Evolutionary conservation across 2,329 filamentous ascomycete species (phyloP).

Genomic region (Hypoxylon sp.): DNA sequence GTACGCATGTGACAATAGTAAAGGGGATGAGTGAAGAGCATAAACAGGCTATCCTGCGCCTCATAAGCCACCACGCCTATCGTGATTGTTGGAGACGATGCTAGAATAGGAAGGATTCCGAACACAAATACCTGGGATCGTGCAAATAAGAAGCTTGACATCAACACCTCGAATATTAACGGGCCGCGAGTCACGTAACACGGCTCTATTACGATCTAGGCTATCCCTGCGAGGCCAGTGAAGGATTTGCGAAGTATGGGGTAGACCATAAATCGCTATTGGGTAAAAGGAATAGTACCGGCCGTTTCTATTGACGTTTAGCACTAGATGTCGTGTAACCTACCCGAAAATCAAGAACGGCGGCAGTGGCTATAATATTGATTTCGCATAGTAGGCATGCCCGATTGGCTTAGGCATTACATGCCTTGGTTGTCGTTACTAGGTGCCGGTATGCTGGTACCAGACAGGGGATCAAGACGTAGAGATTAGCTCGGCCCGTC

Average conservation of each 20-base stretch:
- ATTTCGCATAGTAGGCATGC: slow-evolving; percentile 1
- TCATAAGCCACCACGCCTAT: background rate
- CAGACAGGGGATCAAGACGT: background rate
- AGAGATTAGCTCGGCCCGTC: slow-evolving; percentile 4
- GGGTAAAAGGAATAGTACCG: slow-evolving; percentile 5
- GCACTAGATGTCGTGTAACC: slow-evolving; percentile 16
- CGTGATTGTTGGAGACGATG: slow-evolving; percentile 1
- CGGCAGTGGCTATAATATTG: background rate
- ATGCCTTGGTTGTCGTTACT: slow-evolving; percentile 6
- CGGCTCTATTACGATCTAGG: background rate
- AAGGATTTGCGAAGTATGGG: slow-evolving; percentile 2
- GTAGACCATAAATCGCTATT: slow-evolving; percentile 7
- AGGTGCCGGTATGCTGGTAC: background rate
- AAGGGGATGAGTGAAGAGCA: background rate
- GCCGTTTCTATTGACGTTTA: slow-evolving; percentile 4
- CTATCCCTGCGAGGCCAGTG: background rate
- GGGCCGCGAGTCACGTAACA: background rate
- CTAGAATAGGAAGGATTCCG: slow-evolving; percentile 29
- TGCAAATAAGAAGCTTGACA: slow-evolving; percentile 1
- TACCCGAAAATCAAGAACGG: slow-evolving; percentile 3
- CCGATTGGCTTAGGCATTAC: background rate
- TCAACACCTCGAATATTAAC: background rate
- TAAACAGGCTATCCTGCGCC: slow-evolving; percentile 2
- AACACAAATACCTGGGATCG: background rate
- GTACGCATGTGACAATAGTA: slow-evolving; percentile 6